Percentiles rank a stretch among this genome's conserved stretches.
phyloP scores from a whole-genome alignment of 768 basidiomycete species.

The Infundibulicybe gibba region DNA sequence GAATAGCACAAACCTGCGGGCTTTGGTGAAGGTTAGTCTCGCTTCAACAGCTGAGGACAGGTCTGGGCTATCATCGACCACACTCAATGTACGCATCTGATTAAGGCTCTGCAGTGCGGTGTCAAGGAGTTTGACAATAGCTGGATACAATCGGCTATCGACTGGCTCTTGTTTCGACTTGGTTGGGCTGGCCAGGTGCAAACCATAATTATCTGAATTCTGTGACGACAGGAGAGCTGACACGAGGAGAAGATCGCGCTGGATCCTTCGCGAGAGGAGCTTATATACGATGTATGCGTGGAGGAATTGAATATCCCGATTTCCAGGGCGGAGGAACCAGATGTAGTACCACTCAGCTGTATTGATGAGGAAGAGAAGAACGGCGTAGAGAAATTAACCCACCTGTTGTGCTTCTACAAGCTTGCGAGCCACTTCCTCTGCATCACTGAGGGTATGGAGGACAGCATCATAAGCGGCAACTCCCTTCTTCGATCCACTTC shows the following conservation, averaged over 20 bases:
- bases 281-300: conserved; percentile 88
- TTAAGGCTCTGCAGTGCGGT: conserved; percentile 80
- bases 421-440: conserved; percentile 79
- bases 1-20: conserved; percentile 51
- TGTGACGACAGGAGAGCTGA: conserved; percentile 52
- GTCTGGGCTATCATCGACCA: conserved; percentile 87
- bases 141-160: conserved; percentile 76
- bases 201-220: conserved; percentile 9
- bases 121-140: conserved; percentile 85
- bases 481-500: conserved; percentile 57
- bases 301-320: conserved; percentile 78
- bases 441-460: conserved; percentile 82
- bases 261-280: conserved; percentile 81
- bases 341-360: conserved; percentile 38
- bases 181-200: conserved; percentile 17
- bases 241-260: conserved; percentile 83
- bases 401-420: conserved; percentile 86
- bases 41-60: conserved; percentile 77
- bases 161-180: conserved; percentile 40
- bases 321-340: conserved; percentile 33
- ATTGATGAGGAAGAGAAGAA: conserved; percentile 3
- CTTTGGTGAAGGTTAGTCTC: conserved; percentile 69
- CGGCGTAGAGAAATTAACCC: conserved; percentile 4
- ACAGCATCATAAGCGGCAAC: conserved; percentile 88
- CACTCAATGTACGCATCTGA: conserved; percentile 78